Base-by-base conservation (phyloP, 495 filamentous ascomycete species). In the Penicillium longicatenatum region DNA sequence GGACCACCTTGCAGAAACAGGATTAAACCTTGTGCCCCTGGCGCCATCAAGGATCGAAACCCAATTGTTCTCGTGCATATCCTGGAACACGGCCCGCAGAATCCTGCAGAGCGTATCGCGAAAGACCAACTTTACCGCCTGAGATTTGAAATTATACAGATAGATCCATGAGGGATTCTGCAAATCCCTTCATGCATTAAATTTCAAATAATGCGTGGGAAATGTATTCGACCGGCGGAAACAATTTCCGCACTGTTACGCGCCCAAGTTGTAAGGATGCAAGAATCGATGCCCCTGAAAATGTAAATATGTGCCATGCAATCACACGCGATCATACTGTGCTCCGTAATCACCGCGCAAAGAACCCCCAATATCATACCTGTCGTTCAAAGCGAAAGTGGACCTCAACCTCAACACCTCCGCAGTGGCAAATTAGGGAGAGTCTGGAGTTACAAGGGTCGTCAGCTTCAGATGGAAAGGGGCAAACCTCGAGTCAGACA, bases 81-180 rank as follows among this genome's bases (percentile, higher is more conserved):
- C 62, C 62, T 62, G 62, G 59, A 54, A 62, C 55, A 49, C 39
- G 42, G 50, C 19, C 55, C 44, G 51, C 58, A 61, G 48, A 31
- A 50, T 39, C 33, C 33, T 61, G 62, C 62, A 61, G 52, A 14
- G 16, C 12, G 24, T 48, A 17, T 48, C 14, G 16, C 12, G 9
- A 22, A 48, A n/a, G 17, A 12, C 22, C 24, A 17, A 17, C 16
- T 30, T 48, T 48, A 39, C 37, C 4, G 16, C 37, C 4, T 3
- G 16, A 39, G 7, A 17, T 14, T 16, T 39, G 14, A n/a, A 7
- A 39, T 17, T 16, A 4, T 35, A 35, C 5, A 39, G 37, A 39
- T n/a, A 17, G 17, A 39, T 4, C 14, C 14, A 1, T 17, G 3
- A 4, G 2, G 4, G 26, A 26, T 26, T 26, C 7, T 17, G 16